Evolutionary conservation across 305 asterid species (phyloP).

Genomic region (Salvia sclarea): DNA sequence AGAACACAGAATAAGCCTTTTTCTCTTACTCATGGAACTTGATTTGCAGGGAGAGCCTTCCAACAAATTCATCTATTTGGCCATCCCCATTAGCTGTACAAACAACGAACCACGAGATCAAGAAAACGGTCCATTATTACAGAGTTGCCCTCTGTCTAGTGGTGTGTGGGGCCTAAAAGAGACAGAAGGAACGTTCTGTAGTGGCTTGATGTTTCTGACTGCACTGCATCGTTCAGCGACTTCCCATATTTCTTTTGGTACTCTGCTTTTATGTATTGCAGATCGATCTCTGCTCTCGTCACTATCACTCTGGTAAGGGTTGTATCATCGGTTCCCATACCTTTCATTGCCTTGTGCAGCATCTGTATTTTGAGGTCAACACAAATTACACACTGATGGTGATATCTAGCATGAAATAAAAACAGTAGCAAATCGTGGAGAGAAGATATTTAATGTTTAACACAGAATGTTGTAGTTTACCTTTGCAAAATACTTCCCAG

Average conservation of each 20-base stretch:
- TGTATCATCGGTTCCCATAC: conserved; percentile 80
- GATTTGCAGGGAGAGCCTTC: background rate
- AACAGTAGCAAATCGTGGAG: background rate
- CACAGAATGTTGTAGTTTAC: conserved; percentile 36
- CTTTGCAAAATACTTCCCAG: conserved; percentile 82
- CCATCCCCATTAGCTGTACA: background rate
- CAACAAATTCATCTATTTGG: background rate
- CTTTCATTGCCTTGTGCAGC: conserved; percentile 86
- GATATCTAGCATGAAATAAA: background rate
- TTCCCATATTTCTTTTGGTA: conserved; percentile 72
- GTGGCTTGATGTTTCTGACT: conserved; percentile 71
- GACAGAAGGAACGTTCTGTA: conserved; percentile 71
- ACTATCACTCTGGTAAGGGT: conserved; percentile 68
- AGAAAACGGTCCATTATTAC: background rate
- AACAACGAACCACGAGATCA: background rate
- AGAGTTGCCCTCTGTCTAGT: conserved; percentile 24
- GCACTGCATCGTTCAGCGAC: conserved; percentile 66
- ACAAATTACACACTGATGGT: conserved; percentile 1
- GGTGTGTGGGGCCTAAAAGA: conserved; percentile 65
- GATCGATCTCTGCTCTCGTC: conserved; percentile 86
- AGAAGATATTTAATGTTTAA: background rate
- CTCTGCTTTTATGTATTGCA: conserved; percentile 84
- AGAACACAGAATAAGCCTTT: background rate
- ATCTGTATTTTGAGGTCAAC: conserved; percentile 38
- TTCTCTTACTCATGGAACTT: conserved; percentile 3